These are phyloP conservation scores for Aspergillus candidus DNA, from an alignment of 2,329 filamentous ascomycete species.

Conservation along the genomic window DNA sequence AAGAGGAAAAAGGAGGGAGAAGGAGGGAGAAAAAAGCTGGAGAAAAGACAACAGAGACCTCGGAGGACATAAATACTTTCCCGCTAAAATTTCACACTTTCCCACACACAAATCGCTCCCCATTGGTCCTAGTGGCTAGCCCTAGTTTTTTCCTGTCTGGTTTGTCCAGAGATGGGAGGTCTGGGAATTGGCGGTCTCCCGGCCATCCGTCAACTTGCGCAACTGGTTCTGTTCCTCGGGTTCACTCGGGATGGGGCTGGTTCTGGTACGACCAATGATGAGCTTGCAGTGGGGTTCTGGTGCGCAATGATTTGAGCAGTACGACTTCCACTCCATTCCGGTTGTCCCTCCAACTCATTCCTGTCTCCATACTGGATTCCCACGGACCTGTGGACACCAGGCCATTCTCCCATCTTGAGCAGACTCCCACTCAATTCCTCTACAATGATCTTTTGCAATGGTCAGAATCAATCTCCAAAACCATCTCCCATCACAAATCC, in stretches of 20 bases:
- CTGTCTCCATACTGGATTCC: too few species aligned
- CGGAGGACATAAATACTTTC: constrained; percentile 33
- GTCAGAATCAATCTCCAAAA: too few species aligned
- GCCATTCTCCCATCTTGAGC: too few species aligned
- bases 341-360: too few species aligned
- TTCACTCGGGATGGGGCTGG: constrained; percentile 19
- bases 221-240: constrained; percentile 11
- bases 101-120: constrained; percentile 20
- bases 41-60: constrained; percentile 26
- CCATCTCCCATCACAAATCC: too few species aligned
- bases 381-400: too few species aligned
- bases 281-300: too few species aligned
- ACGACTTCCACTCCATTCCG: too few species aligned
- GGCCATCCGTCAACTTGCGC: constrained; percentile 8
- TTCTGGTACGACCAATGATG: constrained; percentile 15
- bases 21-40: constrained; percentile 30
- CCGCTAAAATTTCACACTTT: constrained; percentile 35
- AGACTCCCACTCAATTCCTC: too few species aligned
- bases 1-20: constrained; percentile 18
- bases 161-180: constrained; percentile 3
- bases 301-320: too few species aligned
- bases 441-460: too few species aligned
- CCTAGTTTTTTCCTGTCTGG: constrained; percentile 2
- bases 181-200: constrained; percentile 5
- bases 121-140: constrained; percentile 24